A percentile compares a stretch with the other conserved stretches of the same genome.
These are phyloP conservation scores for Earliella scabrosa DNA, from an alignment of 1,284 basidiomycete species.

Conservation along the genomic window DNA sequence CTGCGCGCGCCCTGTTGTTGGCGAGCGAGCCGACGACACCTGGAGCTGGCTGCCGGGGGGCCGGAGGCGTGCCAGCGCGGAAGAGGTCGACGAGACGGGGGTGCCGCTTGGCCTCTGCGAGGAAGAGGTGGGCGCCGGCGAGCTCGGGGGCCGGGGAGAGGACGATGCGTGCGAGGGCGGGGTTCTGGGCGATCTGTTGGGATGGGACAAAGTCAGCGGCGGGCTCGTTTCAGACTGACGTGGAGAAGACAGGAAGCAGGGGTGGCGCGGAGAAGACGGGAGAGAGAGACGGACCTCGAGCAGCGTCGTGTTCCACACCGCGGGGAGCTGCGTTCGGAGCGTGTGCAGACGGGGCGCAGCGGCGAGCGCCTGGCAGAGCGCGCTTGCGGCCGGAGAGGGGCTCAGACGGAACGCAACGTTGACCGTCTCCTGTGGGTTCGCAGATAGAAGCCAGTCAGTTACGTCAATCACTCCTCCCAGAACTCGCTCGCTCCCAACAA, in stretches of 20 bases:
- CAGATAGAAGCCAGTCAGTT: conserved; percentile 14
- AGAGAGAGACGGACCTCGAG: conserved; percentile 28
- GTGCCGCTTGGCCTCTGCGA: conserved; percentile 33
- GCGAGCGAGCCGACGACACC: no score
- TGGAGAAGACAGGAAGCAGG: neutral
- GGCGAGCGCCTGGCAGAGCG: conserved; percentile 31
- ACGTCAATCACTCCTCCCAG: conserved; percentile 9
- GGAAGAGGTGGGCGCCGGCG: conserved; percentile 33
- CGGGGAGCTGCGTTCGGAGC: conserved; percentile 32
- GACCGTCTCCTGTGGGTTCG: conserved; percentile 43
- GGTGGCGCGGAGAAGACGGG: neutral
- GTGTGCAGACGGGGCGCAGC: conserved; percentile 30
- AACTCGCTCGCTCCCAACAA: neutral
- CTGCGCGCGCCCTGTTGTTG: conserved; percentile 17
- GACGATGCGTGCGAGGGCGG: conserved; percentile 30
- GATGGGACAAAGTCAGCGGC: neutral
- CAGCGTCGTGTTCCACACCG: conserved; percentile 35
- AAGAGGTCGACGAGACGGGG: conserved; percentile 34
- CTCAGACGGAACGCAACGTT: conserved; percentile 53
- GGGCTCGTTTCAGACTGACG: conserved; percentile 11
- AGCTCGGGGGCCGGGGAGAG: conserved; percentile 29
- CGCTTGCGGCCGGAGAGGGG: conserved; percentile 26
- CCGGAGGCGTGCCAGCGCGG: conserved; percentile 32
- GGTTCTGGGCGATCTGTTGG: conserved; percentile 32
- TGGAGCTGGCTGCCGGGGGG: no score